A percentile compares a stretch with the other conserved stretches of the same genome.
These are phyloP conservation scores for Lenzites betulinus DNA, from an alignment of 768 basidiomycete species.

Conservation along the genomic window DNA sequence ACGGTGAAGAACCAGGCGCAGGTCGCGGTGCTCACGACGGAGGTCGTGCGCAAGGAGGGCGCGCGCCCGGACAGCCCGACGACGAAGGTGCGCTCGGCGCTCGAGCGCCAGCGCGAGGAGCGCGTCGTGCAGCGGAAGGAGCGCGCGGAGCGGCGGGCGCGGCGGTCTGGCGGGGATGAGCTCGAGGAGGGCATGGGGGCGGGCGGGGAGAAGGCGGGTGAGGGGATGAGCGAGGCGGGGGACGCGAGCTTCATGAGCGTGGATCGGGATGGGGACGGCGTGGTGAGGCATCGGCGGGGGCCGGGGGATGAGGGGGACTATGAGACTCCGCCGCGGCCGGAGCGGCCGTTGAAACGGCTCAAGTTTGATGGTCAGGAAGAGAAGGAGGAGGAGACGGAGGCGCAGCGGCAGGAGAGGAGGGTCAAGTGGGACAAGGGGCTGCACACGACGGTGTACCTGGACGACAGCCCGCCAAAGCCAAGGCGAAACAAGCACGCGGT, in stretches of 20 bases:
- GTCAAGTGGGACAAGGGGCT: slow-evolving; percentile 82
- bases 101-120: slow-evolving; percentile 70
- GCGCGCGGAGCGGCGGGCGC: slow-evolving; percentile 63
- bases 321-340: slow-evolving; percentile 57
- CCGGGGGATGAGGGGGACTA: slow-evolving; percentile 86
- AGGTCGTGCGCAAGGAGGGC: slow-evolving; percentile 71
- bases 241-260: slow-evolving; percentile 21
- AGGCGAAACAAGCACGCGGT: slow-evolving; percentile 45
- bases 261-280: slow-evolving; percentile 34
- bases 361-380: slow-evolving; percentile 41
- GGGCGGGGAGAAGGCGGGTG: slow-evolving; percentile 23
- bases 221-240: not conserved
- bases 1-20: slow-evolving; percentile 74
- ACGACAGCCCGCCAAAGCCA: slow-evolving; percentile 59
- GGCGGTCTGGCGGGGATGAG: slow-evolving; percentile 32
- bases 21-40: slow-evolving; percentile 62
- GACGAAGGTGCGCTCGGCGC: slow-evolving; percentile 69
- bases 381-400: slow-evolving; percentile 30
- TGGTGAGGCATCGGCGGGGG: slow-evolving; percentile 53
- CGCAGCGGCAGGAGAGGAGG: slow-evolving; percentile 42
- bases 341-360: slow-evolving; percentile 43
- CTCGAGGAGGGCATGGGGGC: slow-evolving; percentile 33
- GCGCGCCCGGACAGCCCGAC: slow-evolving; percentile 74
- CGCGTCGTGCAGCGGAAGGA: slow-evolving; percentile 53
- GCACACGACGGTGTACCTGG: slow-evolving; percentile 59